Evolutionary conservation across 1,284 basidiomycete genomes (phyloP).

Genomic region (Trametes hirsuta): DNA sequence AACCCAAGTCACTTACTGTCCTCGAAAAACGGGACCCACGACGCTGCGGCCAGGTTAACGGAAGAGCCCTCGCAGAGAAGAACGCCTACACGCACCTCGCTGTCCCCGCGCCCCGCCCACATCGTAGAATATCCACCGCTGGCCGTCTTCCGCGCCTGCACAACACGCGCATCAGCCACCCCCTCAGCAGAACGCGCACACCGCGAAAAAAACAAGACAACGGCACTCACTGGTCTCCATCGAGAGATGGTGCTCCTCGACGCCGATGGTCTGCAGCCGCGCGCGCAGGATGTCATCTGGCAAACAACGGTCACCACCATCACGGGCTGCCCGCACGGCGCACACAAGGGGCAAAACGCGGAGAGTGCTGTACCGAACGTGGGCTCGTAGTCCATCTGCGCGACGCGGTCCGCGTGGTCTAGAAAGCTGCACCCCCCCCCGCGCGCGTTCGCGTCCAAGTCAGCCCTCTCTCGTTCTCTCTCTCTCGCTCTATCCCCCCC

Average conservation of each 20-base stretch:
- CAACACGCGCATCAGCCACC: background rate
- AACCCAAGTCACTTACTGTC: slow-evolving; percentile 45
- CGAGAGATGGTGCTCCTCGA: slow-evolving; percentile 59
- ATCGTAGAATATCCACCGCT: slow-evolving; percentile 62
- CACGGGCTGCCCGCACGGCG: slow-evolving; percentile 8
- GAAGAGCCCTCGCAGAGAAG: background rate
- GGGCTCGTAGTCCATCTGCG: slow-evolving; percentile 52
- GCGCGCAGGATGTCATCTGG: slow-evolving; percentile 64
- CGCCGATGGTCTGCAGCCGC: slow-evolving; percentile 60
- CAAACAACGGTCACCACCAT: background rate
- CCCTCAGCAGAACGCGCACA: background rate
- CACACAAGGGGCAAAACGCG: background rate
- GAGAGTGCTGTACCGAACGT: slow-evolving; percentile 42
- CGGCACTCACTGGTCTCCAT: slow-evolving; percentile 45
- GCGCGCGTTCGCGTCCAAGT: background rate
- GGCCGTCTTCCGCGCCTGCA: slow-evolving; percentile 40
- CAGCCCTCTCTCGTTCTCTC: background rate
- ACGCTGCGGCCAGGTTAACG: slow-evolving; percentile 39
- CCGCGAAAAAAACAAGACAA: background rate
- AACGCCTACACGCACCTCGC: slow-evolving; percentile 41
- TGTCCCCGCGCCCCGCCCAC: slow-evolving; percentile 59
- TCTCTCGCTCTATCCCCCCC: too few relatives aligned
- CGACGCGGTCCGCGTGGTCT: slow-evolving; percentile 53
- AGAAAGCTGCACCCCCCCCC: slow-evolving; percentile 48
- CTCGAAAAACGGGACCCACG: slow-evolving; percentile 69